Conservation (phyloP, 23 red algal species). For the Gracilaria vermiculophylla region DNA sequence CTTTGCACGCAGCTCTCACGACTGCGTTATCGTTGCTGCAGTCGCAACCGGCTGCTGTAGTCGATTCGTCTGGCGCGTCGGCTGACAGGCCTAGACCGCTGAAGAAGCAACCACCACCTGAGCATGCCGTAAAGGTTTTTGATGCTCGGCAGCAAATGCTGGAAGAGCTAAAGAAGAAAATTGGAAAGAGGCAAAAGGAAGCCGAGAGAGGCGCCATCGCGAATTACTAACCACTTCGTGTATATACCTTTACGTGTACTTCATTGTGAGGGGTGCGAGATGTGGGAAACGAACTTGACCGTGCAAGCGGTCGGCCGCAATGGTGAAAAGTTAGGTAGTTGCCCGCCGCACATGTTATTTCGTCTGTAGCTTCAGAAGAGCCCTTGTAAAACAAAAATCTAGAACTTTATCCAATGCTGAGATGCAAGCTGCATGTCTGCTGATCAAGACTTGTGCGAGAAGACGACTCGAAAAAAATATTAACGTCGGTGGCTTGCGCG, state of each 20-base stretch:
- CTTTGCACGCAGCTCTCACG: background rate
- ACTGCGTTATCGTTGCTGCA: conserved; percentile 28
- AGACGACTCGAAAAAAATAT: too few relatives aligned
- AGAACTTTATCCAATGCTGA: too few relatives aligned
- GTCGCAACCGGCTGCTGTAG: background rate
- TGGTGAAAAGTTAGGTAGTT: too few relatives aligned
- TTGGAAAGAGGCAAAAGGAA: background rate
- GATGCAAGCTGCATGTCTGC: too few relatives aligned
- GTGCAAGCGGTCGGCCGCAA: too few relatives aligned
- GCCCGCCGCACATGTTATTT: too few relatives aligned
- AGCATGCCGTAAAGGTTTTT: conserved; percentile 16
- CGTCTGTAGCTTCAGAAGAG: too few relatives aligned
- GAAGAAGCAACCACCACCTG: conserved; percentile 29
- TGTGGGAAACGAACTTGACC: too few relatives aligned
- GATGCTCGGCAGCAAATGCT: conserved; percentile 21
- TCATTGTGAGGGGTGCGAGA: background rate
- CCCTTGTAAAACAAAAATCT: too few relatives aligned
- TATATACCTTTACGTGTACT: too few relatives aligned
- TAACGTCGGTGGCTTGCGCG: too few relatives aligned
- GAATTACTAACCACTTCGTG: background rate
- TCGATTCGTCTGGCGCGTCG: background rate
- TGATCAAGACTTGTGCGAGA: too few relatives aligned
- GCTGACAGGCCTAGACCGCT: background rate
- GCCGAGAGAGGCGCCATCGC: conserved; percentile 12
- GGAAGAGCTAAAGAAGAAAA: conserved; percentile 37